These are phyloP conservation scores for Beta macrorhiza DNA, from an alignment of 179 eudicot species.

Conservation along the genomic window DNA sequence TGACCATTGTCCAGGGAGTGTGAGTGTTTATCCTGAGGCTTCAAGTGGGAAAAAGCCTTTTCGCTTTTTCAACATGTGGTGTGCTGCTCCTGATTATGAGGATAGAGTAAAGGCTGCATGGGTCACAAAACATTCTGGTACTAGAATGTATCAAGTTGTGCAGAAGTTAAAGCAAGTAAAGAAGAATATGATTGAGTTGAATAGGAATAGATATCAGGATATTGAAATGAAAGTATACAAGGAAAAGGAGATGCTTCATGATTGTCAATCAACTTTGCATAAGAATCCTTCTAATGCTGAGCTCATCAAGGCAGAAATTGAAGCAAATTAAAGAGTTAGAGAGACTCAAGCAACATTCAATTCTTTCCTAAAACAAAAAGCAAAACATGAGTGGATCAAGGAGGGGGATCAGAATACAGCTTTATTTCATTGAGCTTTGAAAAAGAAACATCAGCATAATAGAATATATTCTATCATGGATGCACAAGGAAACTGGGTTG, in stretches of 20 bases:
- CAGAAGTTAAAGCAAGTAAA: background rate
- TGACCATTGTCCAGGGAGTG: background rate
- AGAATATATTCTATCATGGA: too few relatives aligned
- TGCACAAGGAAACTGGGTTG: background rate
- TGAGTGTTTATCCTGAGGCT: background rate
- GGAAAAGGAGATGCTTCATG: too few relatives aligned
- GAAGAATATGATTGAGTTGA: background rate
- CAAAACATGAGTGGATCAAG: background rate
- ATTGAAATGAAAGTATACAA: background rate
- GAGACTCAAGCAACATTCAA: too few relatives aligned
- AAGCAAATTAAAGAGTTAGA: background rate
- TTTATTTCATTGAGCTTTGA: background rate
- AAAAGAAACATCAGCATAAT: background rate
- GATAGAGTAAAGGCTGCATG: background rate
- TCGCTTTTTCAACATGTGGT: background rate
- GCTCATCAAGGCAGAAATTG: background rate
- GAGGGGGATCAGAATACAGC: background rate
- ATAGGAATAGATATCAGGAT: background rate
- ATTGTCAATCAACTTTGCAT: too few relatives aligned
- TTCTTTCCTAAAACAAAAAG: background rate
- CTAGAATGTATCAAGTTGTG: background rate
- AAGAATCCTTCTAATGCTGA: background rate
- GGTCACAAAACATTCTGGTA: fast-evolving
- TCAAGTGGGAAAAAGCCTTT: background rate
- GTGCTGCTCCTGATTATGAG: background rate